Evolutionary conservation across 176 grass and related monocot species (phyloP), one percentile per base, ranked within the genome.

Genomic region (Eremochloa ophiuroides): DNA sequence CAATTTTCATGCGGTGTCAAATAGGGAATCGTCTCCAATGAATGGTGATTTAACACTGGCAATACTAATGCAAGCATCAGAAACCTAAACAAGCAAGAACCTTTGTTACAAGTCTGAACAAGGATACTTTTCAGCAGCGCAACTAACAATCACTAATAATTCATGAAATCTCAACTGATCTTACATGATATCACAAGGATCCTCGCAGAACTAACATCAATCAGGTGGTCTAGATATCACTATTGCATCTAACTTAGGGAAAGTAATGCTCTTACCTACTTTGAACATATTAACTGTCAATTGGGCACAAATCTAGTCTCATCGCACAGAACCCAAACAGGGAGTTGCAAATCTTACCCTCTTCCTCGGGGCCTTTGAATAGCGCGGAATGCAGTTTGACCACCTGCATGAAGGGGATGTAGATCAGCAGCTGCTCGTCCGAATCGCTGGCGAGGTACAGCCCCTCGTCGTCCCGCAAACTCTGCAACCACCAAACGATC

Each of bases 401-500:
- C 43, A 99, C 85, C 71, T 95, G 97, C 74, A 80, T 90, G 73
- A 96, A 99, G 18, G 97, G 97, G 59, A 99, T 87, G 83, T 95
- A 88, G 70, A 99, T 90, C 25, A 93, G 82, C 73, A 95, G 91
- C 85, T 93, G 93, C 82, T 96, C 93, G 26, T 95, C 91, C 11
- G 93, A 82, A 62, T 99, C 96, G 63, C 90, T 95, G 72, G 92
- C 88, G n/a, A 99, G 91, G 86, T 91, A 74, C 74, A 95, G 80
- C 70, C 87, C 93, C 14, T 93, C 93, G 10, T 99, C 96, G 9
- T 99, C 96, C 66, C 97, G 74, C 61, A 90, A 91, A 51, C 67
- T 77, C 97, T 99, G 85, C 47, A 85, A 43, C n/a, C 78, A 80
- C 28, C 11, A 59, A 64, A 51, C 47, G 34, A 22, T 22, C 69